Conservation (phyloP, 768 basidiomycete species). For the Bullera alba region DNA sequence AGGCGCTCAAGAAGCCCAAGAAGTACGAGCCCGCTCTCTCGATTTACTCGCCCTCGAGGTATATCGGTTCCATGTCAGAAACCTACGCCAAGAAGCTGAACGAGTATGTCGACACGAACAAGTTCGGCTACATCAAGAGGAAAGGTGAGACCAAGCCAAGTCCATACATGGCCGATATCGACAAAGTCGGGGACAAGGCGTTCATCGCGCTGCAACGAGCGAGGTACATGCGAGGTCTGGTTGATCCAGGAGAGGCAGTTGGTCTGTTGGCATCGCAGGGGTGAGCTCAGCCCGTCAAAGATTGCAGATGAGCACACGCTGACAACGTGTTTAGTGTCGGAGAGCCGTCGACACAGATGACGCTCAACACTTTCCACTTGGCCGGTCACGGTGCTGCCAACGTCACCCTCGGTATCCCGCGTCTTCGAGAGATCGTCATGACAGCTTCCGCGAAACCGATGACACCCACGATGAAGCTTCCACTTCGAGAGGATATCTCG, state of each 20-base stretch:
- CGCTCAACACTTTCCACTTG: constrained; percentile 98
- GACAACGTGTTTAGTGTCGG: constrained; percentile 60
- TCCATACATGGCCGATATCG: constrained; percentile 45
- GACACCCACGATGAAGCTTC: constrained; percentile 93
- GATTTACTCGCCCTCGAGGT: constrained; percentile 66
- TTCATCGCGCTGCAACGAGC: constrained; percentile 82
- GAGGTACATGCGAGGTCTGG: constrained; percentile 86
- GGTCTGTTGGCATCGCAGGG: constrained; percentile 94
- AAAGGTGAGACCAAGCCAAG: constrained; percentile 39
- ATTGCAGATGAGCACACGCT: constrained; percentile 1
- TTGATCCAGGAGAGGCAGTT: constrained; percentile 98
- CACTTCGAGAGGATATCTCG: constrained; percentile 54
- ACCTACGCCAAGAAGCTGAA: constrained; percentile 74
- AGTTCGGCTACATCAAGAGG: constrained; percentile 51
- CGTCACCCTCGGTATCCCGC: constrained; percentile 97
- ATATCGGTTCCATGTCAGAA: constrained; percentile 86
- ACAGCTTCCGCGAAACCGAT: constrained; percentile 92
- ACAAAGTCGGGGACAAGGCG: constrained; percentile 28
- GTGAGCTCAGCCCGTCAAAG: constrained; percentile 50
- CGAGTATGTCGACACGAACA: constrained; percentile 70
- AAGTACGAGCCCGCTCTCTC: constrained; percentile 67
- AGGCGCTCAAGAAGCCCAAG: constrained; percentile 70
- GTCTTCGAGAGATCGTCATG: constrained; percentile 97
- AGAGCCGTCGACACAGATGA: constrained; percentile 99
- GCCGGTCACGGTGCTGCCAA: constrained; percentile 99